Percentiles rank a stretch among this genome's conserved stretches.
Conservation (phyloP, 192 early-diverging fungal species). For the Lobosporangium transversale region DNA sequence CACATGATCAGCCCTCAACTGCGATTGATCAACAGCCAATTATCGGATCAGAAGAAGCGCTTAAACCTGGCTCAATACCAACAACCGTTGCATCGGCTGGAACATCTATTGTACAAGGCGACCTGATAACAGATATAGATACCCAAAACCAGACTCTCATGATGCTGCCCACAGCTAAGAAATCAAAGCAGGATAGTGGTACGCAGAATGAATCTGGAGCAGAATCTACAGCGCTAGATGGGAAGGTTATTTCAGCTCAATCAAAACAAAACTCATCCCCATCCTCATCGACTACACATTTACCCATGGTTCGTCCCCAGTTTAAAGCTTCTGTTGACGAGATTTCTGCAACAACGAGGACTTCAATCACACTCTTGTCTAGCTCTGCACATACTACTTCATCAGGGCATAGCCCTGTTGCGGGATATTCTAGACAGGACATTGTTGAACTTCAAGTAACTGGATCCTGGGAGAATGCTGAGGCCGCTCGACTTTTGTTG, state of each 20-base stretch:
- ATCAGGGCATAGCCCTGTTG: background rate
- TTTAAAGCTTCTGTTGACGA: constrained; percentile 36
- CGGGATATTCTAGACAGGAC: constrained; percentile 16
- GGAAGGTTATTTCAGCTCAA: no score
- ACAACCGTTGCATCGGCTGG: background rate
- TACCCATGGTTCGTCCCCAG: constrained; percentile 24
- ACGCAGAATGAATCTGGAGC: background rate
- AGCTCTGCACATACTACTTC: background rate
- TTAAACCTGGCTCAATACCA: no score
- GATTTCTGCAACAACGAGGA: constrained; percentile 39
- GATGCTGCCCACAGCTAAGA: background rate
- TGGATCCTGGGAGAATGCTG: constrained; percentile 49
- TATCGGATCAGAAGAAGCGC: no score
- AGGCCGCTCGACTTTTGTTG: constrained; percentile 32
- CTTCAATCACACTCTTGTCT: constrained; percentile 32
- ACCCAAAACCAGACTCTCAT: constrained; percentile 8
- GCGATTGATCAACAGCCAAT: no score
- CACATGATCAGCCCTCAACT: no score
- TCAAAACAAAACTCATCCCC: no score
- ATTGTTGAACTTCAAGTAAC: constrained; percentile 34
- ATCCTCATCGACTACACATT: background rate
- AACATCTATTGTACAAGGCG: background rate
- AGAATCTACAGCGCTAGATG: no score
- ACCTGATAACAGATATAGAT: constrained; percentile 4
- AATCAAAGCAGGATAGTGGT: background rate